These are phyloP conservation scores for Phaeosphaeria sp. DNA, from an alignment of 2,329 filamentous ascomycete genomes.

Conservation along the genomic window DNA sequence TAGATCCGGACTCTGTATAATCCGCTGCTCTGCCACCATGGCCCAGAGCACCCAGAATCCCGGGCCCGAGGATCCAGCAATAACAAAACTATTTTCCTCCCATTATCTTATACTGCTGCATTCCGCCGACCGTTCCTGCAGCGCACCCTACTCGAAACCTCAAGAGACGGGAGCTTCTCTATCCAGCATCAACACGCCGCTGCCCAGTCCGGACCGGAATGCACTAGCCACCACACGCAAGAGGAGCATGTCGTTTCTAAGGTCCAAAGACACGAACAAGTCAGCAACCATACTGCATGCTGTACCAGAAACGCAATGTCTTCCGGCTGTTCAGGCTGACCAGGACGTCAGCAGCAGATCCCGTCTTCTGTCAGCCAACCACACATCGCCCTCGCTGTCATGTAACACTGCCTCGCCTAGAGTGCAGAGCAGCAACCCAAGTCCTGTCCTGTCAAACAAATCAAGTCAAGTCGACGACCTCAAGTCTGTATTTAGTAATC, in stretches of 20 bases:
- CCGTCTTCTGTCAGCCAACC: constrained; percentile 24
- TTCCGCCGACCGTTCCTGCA: constrained; percentile 9
- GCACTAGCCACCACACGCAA: constrained; percentile 10
- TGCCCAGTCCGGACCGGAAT: constrained; percentile 8
- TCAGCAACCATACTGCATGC: constrained; percentile 43
- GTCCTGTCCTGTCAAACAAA: constrained; percentile 17
- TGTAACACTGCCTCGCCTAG: constrained; percentile 22
- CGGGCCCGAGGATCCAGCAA: constrained; percentile 14
- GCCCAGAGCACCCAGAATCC: constrained; percentile 10
- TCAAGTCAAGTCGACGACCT: constrained; percentile 24
- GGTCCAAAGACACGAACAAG: constrained; percentile 27
- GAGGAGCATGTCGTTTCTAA: constrained; percentile 30
- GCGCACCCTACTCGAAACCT: constrained; percentile 4
- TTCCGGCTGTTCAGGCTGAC: constrained; percentile 33
- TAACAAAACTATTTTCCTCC: constrained; percentile 14
- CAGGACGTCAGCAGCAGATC: constrained; percentile 28
- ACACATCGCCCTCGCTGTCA: constrained; percentile 19
- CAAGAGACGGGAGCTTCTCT: constrained; percentile 4
- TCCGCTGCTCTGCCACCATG: constrained; percentile 25
- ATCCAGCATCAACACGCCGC: not conserved
- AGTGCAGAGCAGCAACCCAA: constrained; percentile 23
- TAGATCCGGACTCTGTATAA: constrained; percentile 22
- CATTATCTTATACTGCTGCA: constrained; percentile 11
- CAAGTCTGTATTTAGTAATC: constrained; percentile 28
- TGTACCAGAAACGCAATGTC: constrained; percentile 37